phyloP scores from a whole-genome alignment of 371 early-diverging fungal species.

The Mortierella sp. region DNA sequence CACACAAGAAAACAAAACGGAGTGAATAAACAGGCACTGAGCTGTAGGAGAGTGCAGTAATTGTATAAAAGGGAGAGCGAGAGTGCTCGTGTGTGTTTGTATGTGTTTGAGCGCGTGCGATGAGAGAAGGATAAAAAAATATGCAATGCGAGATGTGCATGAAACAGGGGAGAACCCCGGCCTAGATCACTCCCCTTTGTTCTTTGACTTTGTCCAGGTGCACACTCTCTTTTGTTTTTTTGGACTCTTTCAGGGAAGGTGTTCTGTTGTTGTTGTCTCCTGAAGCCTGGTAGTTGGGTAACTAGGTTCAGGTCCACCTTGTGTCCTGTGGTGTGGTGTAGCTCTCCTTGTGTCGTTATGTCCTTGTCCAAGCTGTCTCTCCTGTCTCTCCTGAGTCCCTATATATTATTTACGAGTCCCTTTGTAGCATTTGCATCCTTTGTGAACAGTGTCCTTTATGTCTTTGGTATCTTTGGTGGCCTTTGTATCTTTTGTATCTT shows the following conservation, averaged over 20 bases:
- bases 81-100: not conserved
- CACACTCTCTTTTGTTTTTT: not conserved
- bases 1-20: not conserved
- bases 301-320: not conserved
- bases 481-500: not conserved
- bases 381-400: not conserved
- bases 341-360: not conserved
- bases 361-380: not conserved
- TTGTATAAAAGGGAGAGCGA: not conserved
- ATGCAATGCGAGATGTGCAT: not conserved
- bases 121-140: not conserved
- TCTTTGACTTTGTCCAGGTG: not conserved
- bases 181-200: not conserved
- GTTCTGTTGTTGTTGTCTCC: not conserved
- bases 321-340: not conserved
- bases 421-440: not conserved
- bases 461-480: not conserved
- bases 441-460: too few relatives aligned
- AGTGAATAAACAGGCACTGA: not conserved
- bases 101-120: not conserved
- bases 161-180: conserved; percentile 1
- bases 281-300: not conserved
- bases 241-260: not conserved
- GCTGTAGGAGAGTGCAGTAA: not conserved
- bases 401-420: not conserved